phyloP scores from a whole-genome alignment of 768 basidiomycete genomes.

The Suillus subluteus region DNA sequence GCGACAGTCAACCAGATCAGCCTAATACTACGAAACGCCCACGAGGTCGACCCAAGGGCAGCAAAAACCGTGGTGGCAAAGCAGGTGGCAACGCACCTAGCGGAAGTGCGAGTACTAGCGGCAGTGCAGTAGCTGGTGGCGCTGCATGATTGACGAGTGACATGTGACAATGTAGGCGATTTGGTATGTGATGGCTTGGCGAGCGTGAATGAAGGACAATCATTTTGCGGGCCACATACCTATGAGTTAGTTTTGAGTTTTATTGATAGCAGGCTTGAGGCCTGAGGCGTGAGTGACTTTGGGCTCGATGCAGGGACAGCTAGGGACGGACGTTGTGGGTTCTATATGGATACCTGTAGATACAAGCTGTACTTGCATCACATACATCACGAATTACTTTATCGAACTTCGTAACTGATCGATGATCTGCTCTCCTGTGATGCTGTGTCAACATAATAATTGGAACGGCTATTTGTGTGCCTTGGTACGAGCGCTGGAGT shows the following conservation, averaged over 20 bases:
- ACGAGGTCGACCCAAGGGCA: constrained; percentile 70
- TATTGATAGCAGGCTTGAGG: background rate
- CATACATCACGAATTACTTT: background rate
- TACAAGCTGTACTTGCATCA: background rate
- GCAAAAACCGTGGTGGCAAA: constrained; percentile 52
- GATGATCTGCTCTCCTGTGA: constrained; percentile 1
- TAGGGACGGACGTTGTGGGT: background rate
- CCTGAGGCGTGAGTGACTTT: background rate
- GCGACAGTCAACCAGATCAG: constrained; percentile 33
- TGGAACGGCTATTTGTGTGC: background rate
- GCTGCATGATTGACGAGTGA: constrained; percentile 7
- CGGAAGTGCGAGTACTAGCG: constrained; percentile 16
- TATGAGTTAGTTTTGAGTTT: background rate
- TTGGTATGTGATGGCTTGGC: background rate
- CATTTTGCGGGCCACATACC: background rate
- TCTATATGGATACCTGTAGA: background rate
- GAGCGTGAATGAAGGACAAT: background rate
- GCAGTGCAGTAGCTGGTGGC: constrained; percentile 14
- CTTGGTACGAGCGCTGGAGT: background rate
- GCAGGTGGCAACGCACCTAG: constrained; percentile 9
- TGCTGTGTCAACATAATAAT: background rate
- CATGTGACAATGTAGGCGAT: background rate
- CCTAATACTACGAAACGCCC: constrained; percentile 50
- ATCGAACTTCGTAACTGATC: background rate
- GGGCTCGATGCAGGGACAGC: background rate